Evolutionary conservation across 257 asterid species (phyloP).

Genomic region (Plectranthus barbatus): DNA sequence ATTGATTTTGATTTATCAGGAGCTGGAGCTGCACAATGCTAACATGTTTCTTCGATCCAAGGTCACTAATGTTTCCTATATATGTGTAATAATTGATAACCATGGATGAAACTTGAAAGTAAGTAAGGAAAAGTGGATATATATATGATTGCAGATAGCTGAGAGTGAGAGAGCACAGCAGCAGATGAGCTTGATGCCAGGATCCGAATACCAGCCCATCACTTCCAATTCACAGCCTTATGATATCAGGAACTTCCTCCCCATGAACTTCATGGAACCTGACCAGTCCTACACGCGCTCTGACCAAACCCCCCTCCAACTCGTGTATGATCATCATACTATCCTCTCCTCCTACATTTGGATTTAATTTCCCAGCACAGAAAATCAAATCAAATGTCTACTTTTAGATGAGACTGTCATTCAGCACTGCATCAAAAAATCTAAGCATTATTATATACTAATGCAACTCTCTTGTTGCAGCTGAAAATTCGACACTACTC

Average conservation of each 20-base stretch:
- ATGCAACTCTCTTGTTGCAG: conserved; percentile 2
- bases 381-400: no score
- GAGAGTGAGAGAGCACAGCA: conserved; percentile 76
- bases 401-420: no score
- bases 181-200: conserved; percentile 65
- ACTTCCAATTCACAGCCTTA: conserved; percentile 33
- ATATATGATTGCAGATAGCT: conserved; percentile 53
- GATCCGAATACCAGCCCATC: conserved; percentile 35
- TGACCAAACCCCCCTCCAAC: conserved; percentile 75
- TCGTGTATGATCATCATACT: conserved; percentile 34
- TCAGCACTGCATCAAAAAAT: no score
- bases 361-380: no score
- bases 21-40: conserved; percentile 76
- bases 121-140: no score
- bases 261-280: conserved; percentile 68
- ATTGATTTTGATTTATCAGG: conserved; percentile 28
- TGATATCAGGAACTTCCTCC: conserved; percentile 63
- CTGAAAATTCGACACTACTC: background rate
- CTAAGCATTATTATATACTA: no score
- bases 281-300: no score
- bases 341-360: no score
- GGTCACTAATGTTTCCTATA: no score
- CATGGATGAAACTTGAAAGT: no score
- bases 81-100: no score
- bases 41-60: conserved; percentile 80